These are phyloP conservation scores for Orbilia ellipsospora DNA, from an alignment of 2,329 filamentous ascomycete species.

Conservation along the genomic window DNA sequence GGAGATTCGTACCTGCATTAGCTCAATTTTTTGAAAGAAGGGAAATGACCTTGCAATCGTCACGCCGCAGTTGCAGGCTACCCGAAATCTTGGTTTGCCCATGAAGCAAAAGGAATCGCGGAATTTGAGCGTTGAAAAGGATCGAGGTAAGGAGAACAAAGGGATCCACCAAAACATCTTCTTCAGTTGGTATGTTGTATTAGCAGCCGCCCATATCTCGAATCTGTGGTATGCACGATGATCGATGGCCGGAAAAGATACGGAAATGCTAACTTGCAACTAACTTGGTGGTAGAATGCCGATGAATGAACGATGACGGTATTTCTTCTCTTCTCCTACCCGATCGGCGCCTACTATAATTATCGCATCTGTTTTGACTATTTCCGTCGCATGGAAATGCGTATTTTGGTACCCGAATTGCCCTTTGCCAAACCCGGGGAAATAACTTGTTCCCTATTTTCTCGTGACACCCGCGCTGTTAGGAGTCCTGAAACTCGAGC, in stretches of 20 bases:
- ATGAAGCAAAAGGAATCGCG: conserved; percentile 11
- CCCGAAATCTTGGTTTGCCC: conserved; percentile 42
- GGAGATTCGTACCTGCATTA: conserved; percentile 53
- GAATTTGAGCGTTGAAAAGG: conserved; percentile 16
- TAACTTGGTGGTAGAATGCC: conserved; percentile 3
- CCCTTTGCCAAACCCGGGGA: conserved; percentile 25
- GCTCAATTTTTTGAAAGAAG: conserved; percentile 39
- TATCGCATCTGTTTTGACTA: conserved; percentile 21
- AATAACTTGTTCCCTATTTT: conserved; percentile 15
- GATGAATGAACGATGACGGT: conserved; percentile 8
- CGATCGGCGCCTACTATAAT: conserved; percentile 34
- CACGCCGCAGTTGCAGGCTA: conserved; percentile 41
- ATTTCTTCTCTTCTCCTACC: conserved; percentile 11
- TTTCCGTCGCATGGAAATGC: conserved; percentile 29
- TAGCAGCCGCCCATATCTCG: conserved; percentile 29
- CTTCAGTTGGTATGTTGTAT: conserved; percentile 39
- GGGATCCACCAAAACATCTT: conserved; percentile 14
- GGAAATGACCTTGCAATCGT: conserved; percentile 39
- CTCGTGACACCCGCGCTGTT: conserved; percentile 15
- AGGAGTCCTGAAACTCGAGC: conserved; percentile 34
- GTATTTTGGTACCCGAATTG: conserved; percentile 11
- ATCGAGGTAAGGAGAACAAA: background rate
- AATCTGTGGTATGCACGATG: conserved; percentile 31
- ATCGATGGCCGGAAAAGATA: conserved; percentile 24
- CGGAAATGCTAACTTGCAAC: conserved; percentile 8